Conservation (phyloP, 2,329 filamentous ascomycete genomes). For the Colletotrichum sp. region DNA sequence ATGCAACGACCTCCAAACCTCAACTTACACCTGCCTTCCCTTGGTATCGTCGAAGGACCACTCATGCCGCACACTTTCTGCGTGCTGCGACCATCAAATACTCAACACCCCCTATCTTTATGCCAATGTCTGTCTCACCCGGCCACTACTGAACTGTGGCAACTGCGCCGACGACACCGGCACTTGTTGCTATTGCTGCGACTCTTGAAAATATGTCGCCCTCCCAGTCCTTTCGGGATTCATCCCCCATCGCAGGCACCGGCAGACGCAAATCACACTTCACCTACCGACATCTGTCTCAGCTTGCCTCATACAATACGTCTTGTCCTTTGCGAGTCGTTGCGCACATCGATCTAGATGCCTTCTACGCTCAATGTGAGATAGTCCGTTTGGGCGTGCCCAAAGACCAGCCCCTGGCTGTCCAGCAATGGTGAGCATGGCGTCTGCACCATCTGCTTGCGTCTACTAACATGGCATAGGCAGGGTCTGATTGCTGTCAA, state of each 20-base stretch:
- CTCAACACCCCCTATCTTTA: not conserved
- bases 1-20: not conserved
- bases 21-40: not conserved
- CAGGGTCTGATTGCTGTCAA: constrained; percentile 95
- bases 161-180: not conserved
- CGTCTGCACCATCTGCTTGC: not conserved
- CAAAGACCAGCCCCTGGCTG: constrained; percentile 82
- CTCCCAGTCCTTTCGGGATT: constrained; percentile 18
- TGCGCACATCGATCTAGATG: constrained; percentile 93
- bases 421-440: constrained; percentile 80
- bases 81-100: not conserved
- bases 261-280: constrained; percentile 65
- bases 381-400: constrained; percentile 81
- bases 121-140: not conserved
- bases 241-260: constrained; percentile 10
- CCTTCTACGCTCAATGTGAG: constrained; percentile 97
- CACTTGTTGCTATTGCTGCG: not conserved
- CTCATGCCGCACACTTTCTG: not conserved
- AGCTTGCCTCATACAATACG: constrained; percentile 73
- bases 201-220: constrained; percentile 17
- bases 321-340: constrained; percentile 84
- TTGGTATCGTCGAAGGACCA: not conserved
- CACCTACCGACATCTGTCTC: constrained; percentile 82
- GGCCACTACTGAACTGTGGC: not conserved
- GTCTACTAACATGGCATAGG: constrained; percentile 47